Conservation (phyloP, 2,329 filamentous ascomycete genomes). For the Fusarium brachygibbosum region DNA sequence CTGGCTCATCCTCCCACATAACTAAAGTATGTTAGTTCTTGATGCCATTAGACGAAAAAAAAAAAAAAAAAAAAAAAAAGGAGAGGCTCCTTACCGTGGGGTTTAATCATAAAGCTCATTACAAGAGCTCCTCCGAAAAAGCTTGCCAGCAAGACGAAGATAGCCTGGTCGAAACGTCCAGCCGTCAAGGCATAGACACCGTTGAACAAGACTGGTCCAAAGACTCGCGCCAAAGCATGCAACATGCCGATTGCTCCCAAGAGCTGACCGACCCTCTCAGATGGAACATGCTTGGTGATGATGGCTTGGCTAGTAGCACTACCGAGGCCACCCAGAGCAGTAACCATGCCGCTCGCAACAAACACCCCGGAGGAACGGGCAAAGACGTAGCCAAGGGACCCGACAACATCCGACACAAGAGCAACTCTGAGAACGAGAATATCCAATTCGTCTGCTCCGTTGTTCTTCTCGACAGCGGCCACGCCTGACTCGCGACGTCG, state of each 20-base stretch:
- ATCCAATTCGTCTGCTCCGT: conserved; percentile 83
- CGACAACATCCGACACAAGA: conserved; percentile 80
- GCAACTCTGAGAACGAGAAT: conserved; percentile 81
- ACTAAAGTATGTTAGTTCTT: conserved; percentile 48
- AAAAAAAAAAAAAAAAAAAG: no score
- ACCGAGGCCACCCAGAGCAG: conserved; percentile 85
- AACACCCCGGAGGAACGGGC: conserved; percentile 74
- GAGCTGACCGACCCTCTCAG: conserved; percentile 85
- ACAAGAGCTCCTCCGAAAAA: conserved; percentile 77
- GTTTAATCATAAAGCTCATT: conserved; percentile 77
- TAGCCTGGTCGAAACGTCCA: conserved; percentile 80
- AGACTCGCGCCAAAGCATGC: conserved; percentile 83
- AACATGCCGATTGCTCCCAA: conserved; percentile 88
- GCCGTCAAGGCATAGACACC: conserved; percentile 88
- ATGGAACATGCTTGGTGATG: conserved; percentile 90
- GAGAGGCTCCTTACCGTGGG: conserved; percentile 75
- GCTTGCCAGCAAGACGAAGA: conserved; percentile 80
- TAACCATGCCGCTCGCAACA: conserved; percentile 77
- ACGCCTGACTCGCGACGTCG: conserved; percentile 56
- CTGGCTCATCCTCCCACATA: conserved; percentile 50
- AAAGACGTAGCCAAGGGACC: conserved; percentile 80
- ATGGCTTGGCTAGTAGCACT: conserved; percentile 86
- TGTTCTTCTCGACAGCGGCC: conserved; percentile 62
- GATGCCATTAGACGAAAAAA: no score
- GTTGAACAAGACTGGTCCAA: conserved; percentile 87